phyloP scores from a whole-genome alignment of 805 yeast species.

The Yarrowia sp. region DNA sequence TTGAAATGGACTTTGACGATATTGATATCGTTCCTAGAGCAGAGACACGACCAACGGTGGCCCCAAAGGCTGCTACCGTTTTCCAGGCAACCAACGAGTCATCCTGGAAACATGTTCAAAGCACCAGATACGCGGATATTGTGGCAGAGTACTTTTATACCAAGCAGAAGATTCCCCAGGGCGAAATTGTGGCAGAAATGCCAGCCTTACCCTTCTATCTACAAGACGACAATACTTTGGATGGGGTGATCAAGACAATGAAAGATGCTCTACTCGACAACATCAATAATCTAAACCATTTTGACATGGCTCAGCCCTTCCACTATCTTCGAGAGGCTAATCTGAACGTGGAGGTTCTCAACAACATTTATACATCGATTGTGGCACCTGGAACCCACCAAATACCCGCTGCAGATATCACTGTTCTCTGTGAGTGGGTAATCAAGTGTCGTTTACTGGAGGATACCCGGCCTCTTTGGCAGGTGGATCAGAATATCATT shows the following conservation, averaged over 20 bases:
- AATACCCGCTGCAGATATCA: not conserved
- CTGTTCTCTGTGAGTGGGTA: not conserved
- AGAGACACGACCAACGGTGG: not conserved
- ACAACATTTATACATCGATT: not conserved
- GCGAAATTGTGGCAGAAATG: not conserved
- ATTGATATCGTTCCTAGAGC: not conserved
- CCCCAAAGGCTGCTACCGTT: not conserved
- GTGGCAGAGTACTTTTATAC: not conserved
- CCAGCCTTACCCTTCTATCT: constrained; percentile 5
- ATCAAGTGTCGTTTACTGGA: constrained; percentile 1
- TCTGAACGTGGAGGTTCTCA: not conserved
- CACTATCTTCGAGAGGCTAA: not conserved
- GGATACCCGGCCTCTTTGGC: constrained; percentile 2
- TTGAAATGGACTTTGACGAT: not conserved
- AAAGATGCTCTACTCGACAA: not conserved
- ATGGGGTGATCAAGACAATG: not conserved
- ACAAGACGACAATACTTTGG: not conserved
- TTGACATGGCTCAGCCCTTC: not conserved
- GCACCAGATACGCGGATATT: not conserved
- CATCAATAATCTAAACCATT: not conserved
- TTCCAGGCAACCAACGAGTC: not conserved
- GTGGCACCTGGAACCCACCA: not conserved
- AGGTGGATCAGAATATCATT: not conserved
- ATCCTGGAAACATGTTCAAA: constrained; percentile 9
- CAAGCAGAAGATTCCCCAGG: constrained; percentile 3